Evolutionary conservation across 257 asterid species (phyloP).

Genomic region (Nicotiana otophora): DNA sequence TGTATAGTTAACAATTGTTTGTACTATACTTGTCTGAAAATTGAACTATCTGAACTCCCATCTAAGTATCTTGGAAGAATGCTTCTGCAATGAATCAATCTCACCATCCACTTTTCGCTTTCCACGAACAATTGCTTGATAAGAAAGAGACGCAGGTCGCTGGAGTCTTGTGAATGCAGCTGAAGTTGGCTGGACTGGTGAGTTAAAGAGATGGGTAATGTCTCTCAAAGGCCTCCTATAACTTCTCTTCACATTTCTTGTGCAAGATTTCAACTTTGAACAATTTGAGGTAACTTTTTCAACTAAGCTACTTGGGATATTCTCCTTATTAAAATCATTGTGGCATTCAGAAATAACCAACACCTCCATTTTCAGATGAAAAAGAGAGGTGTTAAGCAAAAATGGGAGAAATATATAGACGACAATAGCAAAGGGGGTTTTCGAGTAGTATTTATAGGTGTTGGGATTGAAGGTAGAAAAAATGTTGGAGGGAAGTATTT

Average conservation of each 20-base stretch:
- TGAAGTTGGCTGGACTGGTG: neutral
- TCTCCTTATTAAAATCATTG: conserved; percentile 36
- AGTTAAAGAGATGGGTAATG: conserved; percentile 26
- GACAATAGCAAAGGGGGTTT: too few species aligned
- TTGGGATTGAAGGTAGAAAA: neutral
- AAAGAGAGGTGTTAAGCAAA: neutral
- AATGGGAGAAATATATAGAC: neutral
- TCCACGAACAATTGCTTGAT: conserved; percentile 5
- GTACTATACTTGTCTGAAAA: neutral
- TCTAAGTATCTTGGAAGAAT: conserved; percentile 32
- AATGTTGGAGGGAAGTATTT: conserved; percentile 22
- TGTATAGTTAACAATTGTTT: neutral
- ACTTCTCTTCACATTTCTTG: conserved; percentile 10
- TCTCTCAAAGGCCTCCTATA: conserved; percentile 38
- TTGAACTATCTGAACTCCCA: conserved; percentile 30
- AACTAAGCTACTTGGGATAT: conserved; percentile 21
- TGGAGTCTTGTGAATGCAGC: neutral
- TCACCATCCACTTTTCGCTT: conserved; percentile 25
- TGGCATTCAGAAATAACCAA: neutral
- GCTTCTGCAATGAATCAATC: conserved; percentile 13
- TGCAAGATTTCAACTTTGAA: neutral
- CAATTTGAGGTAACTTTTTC: conserved; percentile 4
- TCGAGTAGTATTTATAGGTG: neutral
- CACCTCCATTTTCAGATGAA: neutral
- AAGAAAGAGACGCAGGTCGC: neutral